Percentiles rank a stretch among this genome's conserved stretches.
Evolutionary conservation across 257 asterid genomes (phyloP).

Genomic region (Solanum chmielewskii): DNA sequence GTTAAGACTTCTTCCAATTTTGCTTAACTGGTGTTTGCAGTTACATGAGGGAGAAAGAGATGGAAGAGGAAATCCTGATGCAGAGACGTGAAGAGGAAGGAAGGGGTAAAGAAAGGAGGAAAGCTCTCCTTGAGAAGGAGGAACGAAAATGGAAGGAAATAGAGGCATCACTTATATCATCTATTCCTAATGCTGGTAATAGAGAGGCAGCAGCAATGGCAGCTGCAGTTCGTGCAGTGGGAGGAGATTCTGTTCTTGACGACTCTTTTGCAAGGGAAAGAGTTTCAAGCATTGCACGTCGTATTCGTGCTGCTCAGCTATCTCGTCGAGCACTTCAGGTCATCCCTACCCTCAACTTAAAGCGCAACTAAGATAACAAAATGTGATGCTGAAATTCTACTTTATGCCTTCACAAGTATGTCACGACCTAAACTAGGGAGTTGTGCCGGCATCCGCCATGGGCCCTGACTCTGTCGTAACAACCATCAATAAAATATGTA

Average conservation of each 20-base stretch:
- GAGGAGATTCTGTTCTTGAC: constrained; percentile 96
- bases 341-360: neutral
- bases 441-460: neutral
- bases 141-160: constrained; percentile 99
- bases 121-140: constrained; percentile 92
- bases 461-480: neutral
- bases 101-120: constrained; percentile 95
- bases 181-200: constrained; percentile 97
- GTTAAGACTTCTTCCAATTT: neutral
- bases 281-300: constrained; percentile 89
- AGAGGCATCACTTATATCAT: constrained; percentile 89
- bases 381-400: neutral
- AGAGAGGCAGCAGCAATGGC: constrained; percentile 99
- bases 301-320: constrained; percentile 85
- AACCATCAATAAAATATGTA: neutral
- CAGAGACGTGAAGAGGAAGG: constrained; percentile 99
- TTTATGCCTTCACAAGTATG: neutral
- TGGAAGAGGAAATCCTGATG: constrained; percentile 96
- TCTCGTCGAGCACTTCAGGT: constrained; percentile 96
- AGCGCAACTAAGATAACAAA: neutral
- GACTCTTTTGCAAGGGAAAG: constrained; percentile 97
- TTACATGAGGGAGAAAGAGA: constrained; percentile 95
- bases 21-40: constrained; percentile 31
- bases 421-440: neutral
- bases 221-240: constrained; percentile 98